Percentiles rank a stretch among this genome's conserved stretches.
Conservation (phyloP, 306 rosid genomes). For the Pachyrhizus erosus region DNA sequence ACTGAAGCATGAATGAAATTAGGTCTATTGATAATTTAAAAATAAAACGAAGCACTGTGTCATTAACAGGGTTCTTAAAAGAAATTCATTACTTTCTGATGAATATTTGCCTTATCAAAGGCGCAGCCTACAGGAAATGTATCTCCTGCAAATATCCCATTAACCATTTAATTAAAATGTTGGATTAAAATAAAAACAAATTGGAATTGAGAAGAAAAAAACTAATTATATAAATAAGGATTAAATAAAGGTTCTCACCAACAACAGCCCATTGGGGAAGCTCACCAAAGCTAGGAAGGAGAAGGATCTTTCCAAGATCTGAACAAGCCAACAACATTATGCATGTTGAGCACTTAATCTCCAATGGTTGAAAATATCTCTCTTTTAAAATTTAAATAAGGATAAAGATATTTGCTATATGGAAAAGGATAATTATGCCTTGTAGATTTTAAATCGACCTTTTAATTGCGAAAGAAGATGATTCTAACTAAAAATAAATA, state of each 20-base stretch:
- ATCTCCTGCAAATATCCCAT: constrained; percentile 42
- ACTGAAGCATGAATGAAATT: constrained; percentile 27
- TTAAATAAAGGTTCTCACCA: constrained; percentile 33
- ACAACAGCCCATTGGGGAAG: constrained; percentile 64
- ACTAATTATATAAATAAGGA: neutral
- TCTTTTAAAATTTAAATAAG: too few relatives aligned
- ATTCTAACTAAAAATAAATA: too few relatives aligned
- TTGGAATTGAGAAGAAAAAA: neutral
- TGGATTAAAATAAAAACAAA: neutral
- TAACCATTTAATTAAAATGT: neutral
- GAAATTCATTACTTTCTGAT: constrained; percentile 47
- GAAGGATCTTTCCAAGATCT: constrained; percentile 61
- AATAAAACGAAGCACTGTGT: neutral
- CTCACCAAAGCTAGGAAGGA: constrained; percentile 48
- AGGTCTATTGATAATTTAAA: neutral
- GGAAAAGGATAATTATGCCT: too few relatives aligned
- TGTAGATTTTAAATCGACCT: too few relatives aligned
- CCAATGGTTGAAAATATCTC: too few relatives aligned
- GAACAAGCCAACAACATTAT: neutral
- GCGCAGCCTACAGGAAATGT: constrained; percentile 56
- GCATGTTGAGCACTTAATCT: too few relatives aligned
- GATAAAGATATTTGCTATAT: too few relatives aligned
- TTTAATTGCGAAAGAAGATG: too few relatives aligned
- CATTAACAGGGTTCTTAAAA: neutral
- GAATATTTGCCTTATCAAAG: constrained; percentile 45